These are phyloP conservation scores for Nakazawaea wickerhamii DNA, from an alignment of 805 yeast species.

Conservation along the genomic window DNA sequence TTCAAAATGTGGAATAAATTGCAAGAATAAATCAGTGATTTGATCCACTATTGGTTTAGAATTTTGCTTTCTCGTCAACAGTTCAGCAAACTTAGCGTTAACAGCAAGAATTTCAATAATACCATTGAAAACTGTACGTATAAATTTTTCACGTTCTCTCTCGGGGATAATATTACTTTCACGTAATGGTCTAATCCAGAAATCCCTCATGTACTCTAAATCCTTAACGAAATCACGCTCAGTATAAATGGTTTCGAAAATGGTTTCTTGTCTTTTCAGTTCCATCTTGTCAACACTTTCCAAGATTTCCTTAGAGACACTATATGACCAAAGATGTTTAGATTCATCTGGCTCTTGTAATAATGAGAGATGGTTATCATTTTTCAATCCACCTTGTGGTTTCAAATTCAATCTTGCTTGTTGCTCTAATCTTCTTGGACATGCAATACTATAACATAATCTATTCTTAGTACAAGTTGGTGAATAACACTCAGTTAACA, in stretches of 20 bases:
- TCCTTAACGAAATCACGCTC: slow-evolving; percentile 95
- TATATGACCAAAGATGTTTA: slow-evolving; percentile 88
- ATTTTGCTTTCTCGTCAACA: slow-evolving; percentile 81
- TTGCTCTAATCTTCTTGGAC: slow-evolving; percentile 93
- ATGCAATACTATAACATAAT: slow-evolving; percentile 90
- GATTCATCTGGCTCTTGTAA: slow-evolving; percentile 72
- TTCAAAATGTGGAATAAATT: slow-evolving; percentile 79
- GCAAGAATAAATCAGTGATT: slow-evolving; percentile 83
- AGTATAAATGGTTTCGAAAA: slow-evolving; percentile 88
- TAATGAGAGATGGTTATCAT: slow-evolving; percentile 68
- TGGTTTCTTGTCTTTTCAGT: slow-evolving; percentile 89
- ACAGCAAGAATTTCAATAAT: slow-evolving; percentile 82
- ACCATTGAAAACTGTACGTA: slow-evolving; percentile 86
- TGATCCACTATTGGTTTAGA: slow-evolving; percentile 78
- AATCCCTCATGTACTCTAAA: slow-evolving; percentile 86
- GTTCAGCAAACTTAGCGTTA: slow-evolving; percentile 82
- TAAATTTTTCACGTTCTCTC: slow-evolving; percentile 83
- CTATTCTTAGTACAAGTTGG: slow-evolving; percentile 91
- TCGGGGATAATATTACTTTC: slow-evolving; percentile 86
- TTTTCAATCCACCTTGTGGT: slow-evolving; percentile 76
- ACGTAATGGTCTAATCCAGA: slow-evolving; percentile 87
- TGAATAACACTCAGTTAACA: slow-evolving; percentile 91
- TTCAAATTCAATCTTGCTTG: slow-evolving; percentile 88
- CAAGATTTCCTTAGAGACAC: slow-evolving; percentile 76
- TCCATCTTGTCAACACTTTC: slow-evolving; percentile 79